A percentile compares a stretch with the other conserved stretches of the same genome.
phyloP scores from a whole-genome alignment of 2,329 filamentous ascomycete genomes.

The Epichloe baconii region DNA sequence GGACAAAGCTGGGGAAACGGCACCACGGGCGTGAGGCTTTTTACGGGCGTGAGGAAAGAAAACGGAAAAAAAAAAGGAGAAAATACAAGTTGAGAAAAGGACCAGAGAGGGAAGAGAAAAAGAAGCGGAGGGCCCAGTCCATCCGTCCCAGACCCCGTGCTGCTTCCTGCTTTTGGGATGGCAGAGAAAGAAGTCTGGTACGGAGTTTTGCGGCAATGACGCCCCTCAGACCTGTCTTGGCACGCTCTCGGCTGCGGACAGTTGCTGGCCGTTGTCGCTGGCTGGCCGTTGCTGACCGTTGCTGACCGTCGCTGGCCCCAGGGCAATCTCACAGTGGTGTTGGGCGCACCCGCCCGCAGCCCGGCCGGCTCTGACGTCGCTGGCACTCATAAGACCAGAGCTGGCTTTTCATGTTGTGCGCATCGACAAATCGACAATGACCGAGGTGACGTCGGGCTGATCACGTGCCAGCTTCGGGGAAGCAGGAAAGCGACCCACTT shows the following conservation, averaged over 20 bases:
- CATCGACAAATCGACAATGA: not conserved
- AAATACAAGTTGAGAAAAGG: not conserved
- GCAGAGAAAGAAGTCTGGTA: not conserved
- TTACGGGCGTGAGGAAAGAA: not conserved
- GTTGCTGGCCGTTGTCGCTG: not conserved
- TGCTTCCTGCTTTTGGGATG: not conserved
- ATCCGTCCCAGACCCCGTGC: not conserved
- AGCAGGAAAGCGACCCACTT: conserved; percentile 5
- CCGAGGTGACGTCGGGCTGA: conserved; percentile 1
- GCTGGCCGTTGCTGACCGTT: not conserved
- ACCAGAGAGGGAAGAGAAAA: not conserved
- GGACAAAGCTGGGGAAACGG: not conserved
- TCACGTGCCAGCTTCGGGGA: conserved; percentile 8
- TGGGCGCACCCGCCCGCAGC: not conserved
- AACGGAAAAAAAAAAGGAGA: not conserved
- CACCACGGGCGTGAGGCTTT: not conserved
- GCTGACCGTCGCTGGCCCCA: no score
- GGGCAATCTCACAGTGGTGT: not conserved
- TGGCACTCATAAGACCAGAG: no score
- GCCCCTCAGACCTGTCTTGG: not conserved
- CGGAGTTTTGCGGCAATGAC: conserved; percentile 4
- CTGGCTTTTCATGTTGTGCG: no score
- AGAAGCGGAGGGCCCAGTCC: not conserved
- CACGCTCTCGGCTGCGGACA: no score
- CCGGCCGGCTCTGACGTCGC: not conserved